Base-by-base conservation (phyloP, 768 basidiomycete genomes). In the Cystobasidium ongulense region DNA sequence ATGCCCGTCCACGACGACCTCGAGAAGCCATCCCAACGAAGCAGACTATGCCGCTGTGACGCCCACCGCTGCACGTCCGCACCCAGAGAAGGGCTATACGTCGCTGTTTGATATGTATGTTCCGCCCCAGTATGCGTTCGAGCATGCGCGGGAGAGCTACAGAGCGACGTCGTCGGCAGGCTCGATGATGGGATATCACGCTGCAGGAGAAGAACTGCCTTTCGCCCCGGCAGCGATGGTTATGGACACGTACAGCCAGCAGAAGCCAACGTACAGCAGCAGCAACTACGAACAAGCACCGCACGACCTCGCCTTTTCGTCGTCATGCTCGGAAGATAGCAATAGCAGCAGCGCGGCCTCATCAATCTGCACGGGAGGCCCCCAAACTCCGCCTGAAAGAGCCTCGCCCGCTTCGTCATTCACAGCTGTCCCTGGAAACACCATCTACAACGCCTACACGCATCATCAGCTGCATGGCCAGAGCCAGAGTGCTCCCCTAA, bases 21-120 rank as follows among this genome's bases (percentile, higher is more conserved):
- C 57, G 29, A 5, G 29, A 27, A 59, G 25, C 29, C 25, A 59
- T 21, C 25, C 33, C 29, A 59, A 59, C 33, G 57, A 59, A 23
- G 57, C 57, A 59, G 57, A 59, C 33, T 59, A 59, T 59, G 57
- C 57, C 11, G 57, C 57, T 2, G 57, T 59, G 33, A 59, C 57
- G 8, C 57, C 57, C 2, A 59, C 57, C 15, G 57, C 57, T 15
- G 57, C 57, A 29, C 25, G 57, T 27, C 57, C 57, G 4, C 57
- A 59, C 29, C 57, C 57, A 59, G 57, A 59, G 57, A 59, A 35
- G 33, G 57, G 57, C 25, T 27, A 27, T 23, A 59, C 57, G 15
- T 29, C 29, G 4, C 57, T 59, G 5, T 59, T 59, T 27, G 57
- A 59, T 35, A 15, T 27, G 13, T 59, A 15, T 31, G 57, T 27